Conservation (phyloP, 2,329 filamentous ascomycete species). For the Pseudopithomyces chartarum region DNA sequence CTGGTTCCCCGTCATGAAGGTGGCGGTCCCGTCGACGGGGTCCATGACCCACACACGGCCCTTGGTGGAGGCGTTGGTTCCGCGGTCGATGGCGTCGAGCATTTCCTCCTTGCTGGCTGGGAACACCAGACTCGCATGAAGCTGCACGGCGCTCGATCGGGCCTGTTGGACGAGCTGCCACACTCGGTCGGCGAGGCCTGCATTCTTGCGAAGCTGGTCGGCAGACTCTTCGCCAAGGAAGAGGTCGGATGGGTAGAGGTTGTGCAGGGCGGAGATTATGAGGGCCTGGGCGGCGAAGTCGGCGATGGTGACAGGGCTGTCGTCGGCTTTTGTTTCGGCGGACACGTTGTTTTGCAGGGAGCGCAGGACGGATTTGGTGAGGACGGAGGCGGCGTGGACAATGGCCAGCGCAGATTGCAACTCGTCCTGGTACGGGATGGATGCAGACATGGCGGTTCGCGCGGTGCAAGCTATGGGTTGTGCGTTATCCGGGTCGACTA, state of each 20-base stretch:
- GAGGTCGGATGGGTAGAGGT: conserved; percentile 59
- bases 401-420: conserved; percentile 44
- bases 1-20: conserved; percentile 65
- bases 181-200: conserved; percentile 56
- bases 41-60: conserved; percentile 65
- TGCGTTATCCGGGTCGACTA: neutral
- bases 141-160: conserved; percentile 31
- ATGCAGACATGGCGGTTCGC: conserved; percentile 9
- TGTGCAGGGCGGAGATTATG: conserved; percentile 61
- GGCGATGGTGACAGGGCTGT: conserved; percentile 65
- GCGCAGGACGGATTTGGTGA: conserved; percentile 61
- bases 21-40: conserved; percentile 67
- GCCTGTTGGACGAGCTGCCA: conserved; percentile 58
- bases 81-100: conserved; percentile 66
- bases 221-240: conserved; percentile 68
- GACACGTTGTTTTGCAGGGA: conserved; percentile 52
- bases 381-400: conserved; percentile 60
- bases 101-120: conserved; percentile 59
- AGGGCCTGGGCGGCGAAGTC: conserved; percentile 69
- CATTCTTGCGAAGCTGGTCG: conserved; percentile 56
- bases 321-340: conserved; percentile 62
- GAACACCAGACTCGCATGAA: conserved; percentile 21
- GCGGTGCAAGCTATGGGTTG: conserved; percentile 6
- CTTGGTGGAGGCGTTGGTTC: conserved; percentile 54
- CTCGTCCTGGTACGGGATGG: conserved; percentile 31